Evolutionary conservation across 140 eudicot genomes (phyloP), one percentile per base, ranked within the genome.

Genomic region (Oenanthe javanica): DNA sequence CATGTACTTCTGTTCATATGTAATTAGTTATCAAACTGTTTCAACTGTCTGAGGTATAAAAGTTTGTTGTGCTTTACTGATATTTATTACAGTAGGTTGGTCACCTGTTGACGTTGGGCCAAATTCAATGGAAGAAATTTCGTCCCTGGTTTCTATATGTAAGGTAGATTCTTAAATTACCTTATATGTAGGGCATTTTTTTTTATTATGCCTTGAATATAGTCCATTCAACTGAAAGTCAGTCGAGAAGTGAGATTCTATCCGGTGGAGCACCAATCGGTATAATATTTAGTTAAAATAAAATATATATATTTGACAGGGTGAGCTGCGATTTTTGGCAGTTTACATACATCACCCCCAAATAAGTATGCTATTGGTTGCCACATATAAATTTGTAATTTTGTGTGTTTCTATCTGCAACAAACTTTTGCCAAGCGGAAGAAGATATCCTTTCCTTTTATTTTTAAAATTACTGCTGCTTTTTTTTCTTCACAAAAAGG

Each of bases 31-130:
- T 21, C 63, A 16, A 59, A 59, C 8, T 72, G 51, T 80, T 81
- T 16, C 27, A 11, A 57, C 14, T 50, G 63, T 82, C 79, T 78
- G 55, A 61, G 13, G n/a, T 42, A 40, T 43, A 80, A 14, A 49
- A 40, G 76, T 67, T 72, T 43, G 46, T n/a, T 69, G 77, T 19
- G 55, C 38, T 47, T 74, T 79, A 18, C 77, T 43, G 61, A 9
- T 47, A 27, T 67, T 80, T 31, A 21, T 79, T 79, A 77, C 71
- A 84, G 78, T 86, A 93, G 96, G 94, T 81, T 93, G 87, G 92
- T 82, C 87, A 80, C 96, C 97, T 82, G 69, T 93, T 82, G 91
- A 89, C 79, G 88, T 91, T 69, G 98, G 98, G 67, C 96, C 96
- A 76, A 79, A 23, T 48, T 84, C 97, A 36, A 71, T 93, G 83